A percentile compares a stretch with the other conserved stretches of the same genome.
These are phyloP conservation scores for Aspergillus japonicus DNA, from an alignment of 2,329 filamentous ascomycete species.

Conservation along the genomic window DNA sequence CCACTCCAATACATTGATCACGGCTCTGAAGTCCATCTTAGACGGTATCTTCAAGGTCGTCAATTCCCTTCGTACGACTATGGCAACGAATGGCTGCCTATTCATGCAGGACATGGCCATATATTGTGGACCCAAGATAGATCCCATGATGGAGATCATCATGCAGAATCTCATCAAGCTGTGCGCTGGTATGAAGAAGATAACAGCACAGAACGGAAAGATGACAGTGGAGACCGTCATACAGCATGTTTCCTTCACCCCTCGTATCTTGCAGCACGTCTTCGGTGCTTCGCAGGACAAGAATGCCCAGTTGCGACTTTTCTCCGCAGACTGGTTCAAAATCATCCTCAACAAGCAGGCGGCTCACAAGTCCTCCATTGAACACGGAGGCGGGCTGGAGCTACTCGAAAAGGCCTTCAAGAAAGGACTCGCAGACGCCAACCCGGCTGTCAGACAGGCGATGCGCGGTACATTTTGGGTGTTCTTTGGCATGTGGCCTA, in stretches of 20 bases:
- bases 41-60: slow-evolving; percentile 87
- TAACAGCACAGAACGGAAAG: slow-evolving; percentile 81
- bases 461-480: slow-evolving; percentile 85
- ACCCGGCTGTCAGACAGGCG: slow-evolving; percentile 83
- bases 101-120: slow-evolving; percentile 81
- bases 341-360: slow-evolving; percentile 76
- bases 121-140: slow-evolving; percentile 73
- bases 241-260: slow-evolving; percentile 73
- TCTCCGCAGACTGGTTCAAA: slow-evolving; percentile 77
- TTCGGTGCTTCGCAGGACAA: slow-evolving; percentile 84
- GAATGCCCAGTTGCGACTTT: slow-evolving; percentile 81
- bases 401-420: slow-evolving; percentile 83
- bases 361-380: slow-evolving; percentile 74
- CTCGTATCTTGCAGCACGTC: slow-evolving; percentile 81
- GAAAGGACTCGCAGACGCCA: slow-evolving; percentile 83
- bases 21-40: slow-evolving; percentile 68
- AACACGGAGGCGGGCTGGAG: slow-evolving; percentile 80
- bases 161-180: slow-evolving; percentile 89
- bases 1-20: slow-evolving; percentile 69
- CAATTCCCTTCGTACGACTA: slow-evolving; percentile 80
- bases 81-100: slow-evolving; percentile 82
- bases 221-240: slow-evolving; percentile 77
- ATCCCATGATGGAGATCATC: slow-evolving; percentile 85
- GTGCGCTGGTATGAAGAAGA: slow-evolving; percentile 87
- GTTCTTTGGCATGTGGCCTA: slow-evolving; percentile 74